phyloP scores from a whole-genome alignment of 371 early-diverging fungal species.

The Apophysomyces elegans region DNA sequence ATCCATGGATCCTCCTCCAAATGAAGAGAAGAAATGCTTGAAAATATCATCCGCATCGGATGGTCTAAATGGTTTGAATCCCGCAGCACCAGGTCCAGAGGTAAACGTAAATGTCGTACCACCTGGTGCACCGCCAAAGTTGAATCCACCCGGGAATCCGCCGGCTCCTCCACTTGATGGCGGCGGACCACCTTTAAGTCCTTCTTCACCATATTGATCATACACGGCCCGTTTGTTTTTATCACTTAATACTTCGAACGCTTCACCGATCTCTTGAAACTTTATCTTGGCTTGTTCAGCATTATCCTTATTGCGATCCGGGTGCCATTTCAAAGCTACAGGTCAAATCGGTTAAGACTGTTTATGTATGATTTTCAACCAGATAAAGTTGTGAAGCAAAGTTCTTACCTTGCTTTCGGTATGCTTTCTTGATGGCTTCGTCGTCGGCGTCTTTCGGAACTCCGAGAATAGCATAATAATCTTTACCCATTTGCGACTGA shows the following conservation, averaged over 20 bases:
- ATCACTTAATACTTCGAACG: slow-evolving; percentile 97
- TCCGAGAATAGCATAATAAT: slow-evolving; percentile 89
- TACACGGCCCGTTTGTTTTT: slow-evolving; percentile 84
- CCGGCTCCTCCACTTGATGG: slow-evolving; percentile 41
- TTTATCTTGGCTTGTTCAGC: slow-evolving; percentile 32
- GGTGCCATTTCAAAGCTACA: slow-evolving; percentile 56
- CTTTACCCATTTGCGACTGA: slow-evolving; percentile 77
- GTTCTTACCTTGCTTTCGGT: slow-evolving; percentile 74
- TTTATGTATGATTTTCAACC: not conserved
- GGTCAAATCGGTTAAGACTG: not conserved
- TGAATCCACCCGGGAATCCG: slow-evolving; percentile 45
- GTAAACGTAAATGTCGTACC: slow-evolving; percentile 62
- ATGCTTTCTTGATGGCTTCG: slow-evolving; percentile 89
- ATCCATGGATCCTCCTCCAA: slow-evolving; percentile 49
- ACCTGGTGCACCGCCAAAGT: slow-evolving; percentile 55
- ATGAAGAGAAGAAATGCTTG: slow-evolving; percentile 78
- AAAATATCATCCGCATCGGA: slow-evolving; percentile 95
- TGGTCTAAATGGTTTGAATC: slow-evolving; percentile 78
- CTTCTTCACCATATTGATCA: slow-evolving; percentile 93
- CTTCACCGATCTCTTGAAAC: slow-evolving; percentile 71
- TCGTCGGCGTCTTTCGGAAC: slow-evolving; percentile 86
- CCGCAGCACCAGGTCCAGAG: slow-evolving; percentile 54
- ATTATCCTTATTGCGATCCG: slow-evolving; percentile 55
- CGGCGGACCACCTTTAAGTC: slow-evolving; percentile 72
- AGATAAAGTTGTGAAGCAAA: too few species aligned